Evolutionary conservation across 306 rosid genomes (phyloP), one percentile per base, ranked within the genome.

Genomic region (Cucurbita moschata): DNA sequence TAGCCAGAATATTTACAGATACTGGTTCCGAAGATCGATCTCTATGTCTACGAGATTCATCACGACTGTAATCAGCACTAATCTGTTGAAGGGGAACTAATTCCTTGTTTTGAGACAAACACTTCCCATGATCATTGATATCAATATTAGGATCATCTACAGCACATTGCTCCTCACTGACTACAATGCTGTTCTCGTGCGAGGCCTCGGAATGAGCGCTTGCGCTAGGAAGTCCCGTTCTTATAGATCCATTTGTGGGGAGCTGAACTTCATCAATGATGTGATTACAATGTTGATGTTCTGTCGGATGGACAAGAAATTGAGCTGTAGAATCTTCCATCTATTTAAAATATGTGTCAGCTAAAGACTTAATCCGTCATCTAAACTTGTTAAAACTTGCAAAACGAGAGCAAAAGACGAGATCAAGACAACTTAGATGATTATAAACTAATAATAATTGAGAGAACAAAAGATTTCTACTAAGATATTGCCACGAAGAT

Each of bases 71-170:
- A 81, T 76, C 88, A 75, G 79, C 85, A 83, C 87, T 86, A 85
- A 92, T 91, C 92, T 76, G 90, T 78, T 72, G 86, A 83, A 85
- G 88, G 82, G 90, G 83, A 79, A 81, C 82, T 70, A 83, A 82
- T 80, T 88, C 98, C 89, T 86, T 84, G 77, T 78, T 83, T 53
- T 85, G 88, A 81, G 86, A 84, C 85, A 90, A 84, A 85, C 72
- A 74, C 70, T 81, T 80, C 54, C 82, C 78, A 69, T 58, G 82
- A 77, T 42, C 77, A 79, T 78, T 67, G 16, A 88, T 62, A 63
- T 78, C 85, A 78, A 74, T 78, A 70, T 79, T 81, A 51, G 85
- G 80, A 77, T 87, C 86, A 78, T 75, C 81, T 72, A 79, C 89
- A 80, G 78, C 71, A 75, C 76, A 18, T 35, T 53, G 55, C 79